A percentile compares a stretch with the other conserved stretches of the same genome.
These are phyloP conservation scores for Neopestalotiopsis sp. DNA, from an alignment of 2,329 filamentous ascomycete species.

Conservation along the genomic window DNA sequence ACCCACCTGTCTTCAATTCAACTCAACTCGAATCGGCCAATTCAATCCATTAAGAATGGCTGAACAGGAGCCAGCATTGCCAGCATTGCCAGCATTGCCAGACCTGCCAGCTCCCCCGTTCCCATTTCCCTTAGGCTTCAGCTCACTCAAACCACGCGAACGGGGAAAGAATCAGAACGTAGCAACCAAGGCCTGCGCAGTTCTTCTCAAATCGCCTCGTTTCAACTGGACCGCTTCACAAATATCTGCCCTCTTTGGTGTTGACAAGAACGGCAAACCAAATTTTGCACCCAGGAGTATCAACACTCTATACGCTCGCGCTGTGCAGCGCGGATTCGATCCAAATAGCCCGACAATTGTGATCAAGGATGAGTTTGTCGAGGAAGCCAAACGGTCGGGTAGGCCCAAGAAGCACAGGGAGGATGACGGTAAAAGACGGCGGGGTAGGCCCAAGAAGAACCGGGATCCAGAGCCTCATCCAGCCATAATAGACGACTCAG, in stretches of 20 bases:
- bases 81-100: no score
- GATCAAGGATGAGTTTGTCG: neutral
- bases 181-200: neutral
- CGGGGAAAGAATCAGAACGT: neutral
- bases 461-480: no score
- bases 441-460: no score
- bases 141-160: no score
- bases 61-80: no score
- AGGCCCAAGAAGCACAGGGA: neutral
- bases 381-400: neutral
- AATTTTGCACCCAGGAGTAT: neutral
- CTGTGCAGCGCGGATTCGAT: neutral
- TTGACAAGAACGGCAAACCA: neutral
- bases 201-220: neutral
- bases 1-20: no score
- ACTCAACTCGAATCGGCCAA: no score
- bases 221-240: neutral
- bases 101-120: no score
- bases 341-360: neutral
- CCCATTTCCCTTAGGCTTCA: no score
- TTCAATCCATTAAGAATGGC: no score
- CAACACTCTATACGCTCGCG: neutral
- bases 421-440: neutral
- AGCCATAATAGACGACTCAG: no score
- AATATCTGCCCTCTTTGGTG: neutral